Base-by-base conservation (phyloP, 2,329 filamentous ascomycete species). In the Beauveria sp. region DNA sequence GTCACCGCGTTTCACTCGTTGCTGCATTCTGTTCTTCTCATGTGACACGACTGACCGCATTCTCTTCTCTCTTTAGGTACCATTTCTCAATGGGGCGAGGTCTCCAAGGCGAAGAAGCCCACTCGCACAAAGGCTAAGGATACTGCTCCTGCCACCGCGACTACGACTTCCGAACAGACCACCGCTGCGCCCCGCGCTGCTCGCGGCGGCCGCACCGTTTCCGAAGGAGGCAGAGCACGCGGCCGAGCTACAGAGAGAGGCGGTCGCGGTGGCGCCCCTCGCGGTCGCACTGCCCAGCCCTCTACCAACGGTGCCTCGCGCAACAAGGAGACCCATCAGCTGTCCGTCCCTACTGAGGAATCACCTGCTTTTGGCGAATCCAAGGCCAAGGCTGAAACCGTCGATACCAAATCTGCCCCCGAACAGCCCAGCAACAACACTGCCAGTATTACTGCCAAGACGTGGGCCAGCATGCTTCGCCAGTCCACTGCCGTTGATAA, bases 41-140 rank as follows among this genome's bases (percentile, higher is more conserved):
- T 40, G 40, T 43, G 18, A 54, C 63, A 40, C 53, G 63, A 64
- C 71, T 77, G 67, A 77, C 57, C 53, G 53, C 26, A 16, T 60
- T 40, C 42, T 64, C 64, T 66, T 61, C 48, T 52, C 66, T 63
- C 54, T 63, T 34, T 70, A 92, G 90, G 90, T 70, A 84, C 85
- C 67, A 88, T 93, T 70, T 87, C 90, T 66, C 89, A 92, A 79
- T 95, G 91, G 85, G 88, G 87, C 69, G 89, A 93, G 74, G 90
- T 95, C 67, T 88, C 88, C 68, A 90, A 90, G 81, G 83, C 85
- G 71, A 88, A 88, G 79, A 93, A 92, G 52, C 52, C 62, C 20
- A 12, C 62, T 46, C 57, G 57, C 26, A 82, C 87, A 67, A 93
- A 93, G 83, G 80, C 81, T 65, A 89, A 89, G 75, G 85, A 90